Evolutionary conservation across 2,329 filamentous ascomycete species (phyloP), one percentile per base, ranked within the genome.

Genomic region (Whalleya microplaca): DNA sequence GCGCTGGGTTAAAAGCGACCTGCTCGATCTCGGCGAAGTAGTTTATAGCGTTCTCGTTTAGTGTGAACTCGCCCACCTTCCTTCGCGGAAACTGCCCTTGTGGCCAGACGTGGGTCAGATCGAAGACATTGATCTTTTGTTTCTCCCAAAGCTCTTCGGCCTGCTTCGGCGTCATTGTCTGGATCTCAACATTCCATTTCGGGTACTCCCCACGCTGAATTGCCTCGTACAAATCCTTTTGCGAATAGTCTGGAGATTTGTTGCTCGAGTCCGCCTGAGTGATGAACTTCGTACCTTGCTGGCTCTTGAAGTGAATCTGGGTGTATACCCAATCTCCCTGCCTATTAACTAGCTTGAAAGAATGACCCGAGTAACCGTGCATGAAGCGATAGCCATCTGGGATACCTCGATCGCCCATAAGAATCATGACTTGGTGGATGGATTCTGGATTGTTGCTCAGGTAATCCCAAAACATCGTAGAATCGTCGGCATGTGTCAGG

Each of bases 11-110:
- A 79, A 89, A 91, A 1, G 86, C 85, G 18, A 84, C 80, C 69
- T 90, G 87, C 75, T 91, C 87, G 48, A 90, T 82, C 66, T 91
- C 87, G 45, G 82, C 79, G 66, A 89, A 89, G 75, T 89, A 90
- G 73, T 90, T 89, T 51, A 81, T 72, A 1, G 80, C 76, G 68
- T 89, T 90, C 69, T 79, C 78, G 73, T 88, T 88, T 21, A 90
- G 78, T 0, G 83, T 87, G 56, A 90, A 72, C 56, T 80, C 80
- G 47, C 86, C 87, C 51, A 90, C 78, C 45, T 77, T 80, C 18
- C 83, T 78, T 12, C 88, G 75, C 1, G 87, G 87, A 23, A 86
- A 83, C 45, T 87, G 79, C 20, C 72, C 75, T 56, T 88, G 83
- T 2, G 86, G 86, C 86, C 86, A 89, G 64, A 87, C 80, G 72